These are phyloP conservation scores for Elongisporangium senticosum DNA, from an alignment of 352 stramenopile species.

Conservation along the genomic window DNA sequence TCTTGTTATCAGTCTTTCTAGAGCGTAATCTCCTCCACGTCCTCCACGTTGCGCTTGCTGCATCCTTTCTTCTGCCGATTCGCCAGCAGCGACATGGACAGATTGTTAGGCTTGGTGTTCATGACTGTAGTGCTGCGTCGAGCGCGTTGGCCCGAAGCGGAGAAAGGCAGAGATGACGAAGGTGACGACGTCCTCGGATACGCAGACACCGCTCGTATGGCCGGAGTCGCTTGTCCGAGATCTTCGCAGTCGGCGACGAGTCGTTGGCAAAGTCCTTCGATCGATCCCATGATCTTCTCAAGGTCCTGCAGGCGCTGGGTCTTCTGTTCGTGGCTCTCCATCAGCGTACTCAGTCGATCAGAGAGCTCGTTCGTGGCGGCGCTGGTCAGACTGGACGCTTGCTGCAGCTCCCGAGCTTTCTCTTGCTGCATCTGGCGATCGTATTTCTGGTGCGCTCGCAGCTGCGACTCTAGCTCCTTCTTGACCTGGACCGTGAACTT, in stretches of 20 bases:
- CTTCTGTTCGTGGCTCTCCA: slow-evolving; percentile 57
- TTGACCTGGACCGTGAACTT: slow-evolving; percentile 49
- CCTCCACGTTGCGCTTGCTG: slow-evolving; percentile 7
- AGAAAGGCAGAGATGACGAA: slow-evolving; percentile 6
- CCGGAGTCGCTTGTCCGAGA: slow-evolving; percentile 6
- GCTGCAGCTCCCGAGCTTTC: slow-evolving; percentile 13
- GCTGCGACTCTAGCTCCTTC: slow-evolving; percentile 23
- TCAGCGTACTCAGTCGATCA: slow-evolving; percentile 30
- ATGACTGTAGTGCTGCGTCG: slow-evolving; percentile 5
- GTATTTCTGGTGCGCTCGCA: slow-evolving; percentile 24
- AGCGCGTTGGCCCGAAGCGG: slow-evolving; percentile 1
- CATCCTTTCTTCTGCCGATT: slow-evolving; percentile 23
- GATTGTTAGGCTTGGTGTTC: slow-evolving; percentile 12
- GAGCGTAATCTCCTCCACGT: slow-evolving; percentile 47
- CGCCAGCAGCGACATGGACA: slow-evolving; percentile 27
- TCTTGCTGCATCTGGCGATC: slow-evolving; percentile 49
- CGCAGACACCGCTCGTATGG: background rate
- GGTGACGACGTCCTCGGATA: slow-evolving; percentile 1
- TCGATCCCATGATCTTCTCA: slow-evolving; percentile 46
- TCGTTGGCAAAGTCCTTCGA: slow-evolving; percentile 62
- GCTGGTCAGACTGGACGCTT: slow-evolving; percentile 16
- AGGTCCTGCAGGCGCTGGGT: slow-evolving; percentile 49
- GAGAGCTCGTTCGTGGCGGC: slow-evolving; percentile 42
- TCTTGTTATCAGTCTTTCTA: slow-evolving; percentile 8
- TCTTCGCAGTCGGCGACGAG: slow-evolving; percentile 40